Percentiles rank a stretch among this genome's conserved stretches.
These are phyloP conservation scores for Kluyveromyces lactis DNA, from an alignment of 805 yeast species.

Conservation along the genomic window DNA sequence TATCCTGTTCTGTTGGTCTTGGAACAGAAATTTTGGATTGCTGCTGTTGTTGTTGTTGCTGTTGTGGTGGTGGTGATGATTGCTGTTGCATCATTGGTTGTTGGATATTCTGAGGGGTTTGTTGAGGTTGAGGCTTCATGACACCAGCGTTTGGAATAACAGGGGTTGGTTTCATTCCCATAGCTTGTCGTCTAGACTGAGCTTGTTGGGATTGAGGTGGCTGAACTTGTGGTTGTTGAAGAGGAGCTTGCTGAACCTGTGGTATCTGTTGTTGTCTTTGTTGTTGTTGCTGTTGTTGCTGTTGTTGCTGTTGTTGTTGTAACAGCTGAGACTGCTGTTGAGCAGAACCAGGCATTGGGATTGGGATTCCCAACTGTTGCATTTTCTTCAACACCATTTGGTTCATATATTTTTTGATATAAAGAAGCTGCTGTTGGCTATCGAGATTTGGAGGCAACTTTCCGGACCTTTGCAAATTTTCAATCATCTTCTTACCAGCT, in stretches of 20 bases:
- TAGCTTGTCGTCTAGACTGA: conserved; percentile 1
- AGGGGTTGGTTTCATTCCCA: background rate
- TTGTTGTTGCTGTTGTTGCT: conserved; percentile 7
- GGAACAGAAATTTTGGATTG: conserved; percentile 18
- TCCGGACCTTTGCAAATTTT: conserved; percentile 27
- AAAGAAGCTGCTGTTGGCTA: conserved; percentile 19
- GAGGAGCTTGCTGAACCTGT: conserved; percentile 8
- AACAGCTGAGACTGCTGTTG: conserved; percentile 19
- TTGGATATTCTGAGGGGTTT: background rate
- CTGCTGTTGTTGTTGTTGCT: conserved; percentile 11
- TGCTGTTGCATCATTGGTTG: background rate
- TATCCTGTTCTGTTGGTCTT: conserved; percentile 51
- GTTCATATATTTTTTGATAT: conserved; percentile 29
- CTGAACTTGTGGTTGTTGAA: conserved; percentile 7
- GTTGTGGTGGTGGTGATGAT: background rate
- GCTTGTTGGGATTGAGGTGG: conserved; percentile 6
- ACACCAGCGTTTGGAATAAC: background rate
- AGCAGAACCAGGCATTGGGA: conserved; percentile 5
- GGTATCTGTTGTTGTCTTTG: conserved; percentile 8
- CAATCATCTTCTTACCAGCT: conserved; percentile 31
- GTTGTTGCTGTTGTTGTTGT: conserved; percentile 7
- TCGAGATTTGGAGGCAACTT: conserved; percentile 13
- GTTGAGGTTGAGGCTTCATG: conserved; percentile 5
- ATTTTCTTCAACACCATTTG: conserved; percentile 30
- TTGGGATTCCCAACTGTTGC: conserved; percentile 19